Base-by-base conservation (phyloP, 495 filamentous ascomycete species). In the Echria macrotheca region DNA sequence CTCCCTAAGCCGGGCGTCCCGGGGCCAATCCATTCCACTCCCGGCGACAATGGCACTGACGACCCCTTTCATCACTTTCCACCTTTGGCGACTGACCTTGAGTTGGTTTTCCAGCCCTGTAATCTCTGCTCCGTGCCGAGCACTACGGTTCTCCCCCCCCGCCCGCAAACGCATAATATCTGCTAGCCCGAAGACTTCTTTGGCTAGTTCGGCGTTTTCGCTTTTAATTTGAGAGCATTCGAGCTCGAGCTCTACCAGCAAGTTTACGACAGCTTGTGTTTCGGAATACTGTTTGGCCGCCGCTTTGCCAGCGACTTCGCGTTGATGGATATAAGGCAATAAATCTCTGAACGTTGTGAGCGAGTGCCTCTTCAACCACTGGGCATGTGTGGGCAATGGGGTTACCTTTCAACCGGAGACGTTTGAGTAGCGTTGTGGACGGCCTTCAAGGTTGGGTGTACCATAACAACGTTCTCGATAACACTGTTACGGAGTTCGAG, bases 1-100 rank as follows among this genome's bases (percentile, higher is more conserved):
- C 39, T 78, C 80, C 50, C 80, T 69, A 46, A 95, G 70, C 44
- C 69, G 72, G 32, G 81, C 77, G 64, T 95, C 81, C 38, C 79
- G 71, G 17, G 78, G 81, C 90, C 90, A 96, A 54, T 95, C 79
- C 26, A 93, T 68, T 35, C 89, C 90, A 63, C 89, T 95, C 5
- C 84, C 87, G 18, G 84, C 87, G 25, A 96, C 77, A 29, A 87
- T 74, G 3, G 80, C 86, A 46, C 82, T 84, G 10, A 83, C 74
- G 21, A 87, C 76, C 31, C 76, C 83, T 66, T 91, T 90, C 69
- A 91, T 79, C 29, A 81, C 77, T 43, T 80, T 80, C 83, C 85
- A 87, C 55, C 71, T 69, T 36, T 80, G 77, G 52, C 76, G 77
- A 50, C 77, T 79, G 12, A 65, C 66, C 53, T 72, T 76, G 31